phyloP scores from a whole-genome alignment of 148 eudicot species.

The Rhododendron kiyosumense region DNA sequence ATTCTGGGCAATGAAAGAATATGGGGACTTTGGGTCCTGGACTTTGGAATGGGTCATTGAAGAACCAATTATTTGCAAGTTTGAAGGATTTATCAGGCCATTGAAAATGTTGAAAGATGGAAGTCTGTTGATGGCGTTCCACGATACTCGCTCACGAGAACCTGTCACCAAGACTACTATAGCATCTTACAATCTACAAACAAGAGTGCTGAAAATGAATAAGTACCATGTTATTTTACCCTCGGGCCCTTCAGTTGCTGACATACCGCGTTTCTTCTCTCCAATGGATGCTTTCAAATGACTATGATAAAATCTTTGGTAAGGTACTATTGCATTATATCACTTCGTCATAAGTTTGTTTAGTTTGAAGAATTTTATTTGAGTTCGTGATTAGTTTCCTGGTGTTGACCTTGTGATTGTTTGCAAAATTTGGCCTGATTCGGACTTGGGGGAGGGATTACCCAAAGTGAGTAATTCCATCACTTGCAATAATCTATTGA shows the following conservation, averaged over 20 bases:
- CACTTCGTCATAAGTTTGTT: neutral
- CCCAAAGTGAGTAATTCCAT: neutral
- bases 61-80: neutral
- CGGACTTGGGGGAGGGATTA: neutral
- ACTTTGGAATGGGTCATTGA: neutral
- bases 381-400: neutral
- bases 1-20: neutral
- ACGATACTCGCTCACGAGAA: neutral
- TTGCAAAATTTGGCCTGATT: neutral
- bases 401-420: neutral
- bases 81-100: neutral
- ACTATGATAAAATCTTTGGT: neutral
- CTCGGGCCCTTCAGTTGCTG: neutral
- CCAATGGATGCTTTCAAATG: neutral
- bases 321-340: neutral
- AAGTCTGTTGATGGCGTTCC: neutral
- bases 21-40: neutral
- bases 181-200: neutral
- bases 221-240: neutral
- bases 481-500: neutral
- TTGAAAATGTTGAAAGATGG: neutral
- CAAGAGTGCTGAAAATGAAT: neutral
- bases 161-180: neutral
- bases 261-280: neutral
- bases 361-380: neutral